phyloP scores from a whole-genome alignment of 305 asterid species.

The Fraxinus dipetala region DNA sequence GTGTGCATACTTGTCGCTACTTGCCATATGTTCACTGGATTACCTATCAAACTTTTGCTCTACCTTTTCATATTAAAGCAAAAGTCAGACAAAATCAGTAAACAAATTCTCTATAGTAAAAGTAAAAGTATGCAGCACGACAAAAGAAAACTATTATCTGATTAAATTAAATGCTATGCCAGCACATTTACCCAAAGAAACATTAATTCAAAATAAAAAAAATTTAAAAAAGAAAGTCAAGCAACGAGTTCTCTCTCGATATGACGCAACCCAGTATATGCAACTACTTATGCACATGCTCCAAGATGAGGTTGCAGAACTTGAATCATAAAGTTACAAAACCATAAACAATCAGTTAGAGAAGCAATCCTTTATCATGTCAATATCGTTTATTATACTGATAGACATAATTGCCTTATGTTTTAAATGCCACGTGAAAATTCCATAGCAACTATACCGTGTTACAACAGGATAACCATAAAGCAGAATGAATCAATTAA shows the following conservation, averaged over 20 bases:
- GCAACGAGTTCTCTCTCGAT: background rate
- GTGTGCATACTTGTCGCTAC: background rate
- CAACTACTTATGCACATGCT: conserved; percentile 5
- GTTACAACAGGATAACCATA: background rate
- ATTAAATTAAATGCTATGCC: background rate
- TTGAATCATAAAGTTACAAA: background rate
- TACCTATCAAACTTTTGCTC: background rate
- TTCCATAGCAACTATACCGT: background rate
- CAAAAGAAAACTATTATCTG: background rate
- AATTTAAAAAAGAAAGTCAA: conserved; percentile 8
- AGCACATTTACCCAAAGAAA: background rate
- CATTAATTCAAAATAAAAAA: background rate
- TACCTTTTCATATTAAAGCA: background rate
- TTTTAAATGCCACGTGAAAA: background rate
- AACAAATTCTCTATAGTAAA: background rate
- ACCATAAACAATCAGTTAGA: conserved; percentile 8
- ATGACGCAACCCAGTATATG: conserved; percentile 6
- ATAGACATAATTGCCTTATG: background rate
- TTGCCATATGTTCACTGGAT: background rate
- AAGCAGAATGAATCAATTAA: background rate
- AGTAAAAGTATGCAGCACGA: background rate
- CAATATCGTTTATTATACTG: background rate
- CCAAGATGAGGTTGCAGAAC: conserved; percentile 7
- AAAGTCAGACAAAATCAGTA: background rate
- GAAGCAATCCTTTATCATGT: background rate